Conservation (phyloP, 495 filamentous ascomycete genomes). For the Xylaria venustula region DNA sequence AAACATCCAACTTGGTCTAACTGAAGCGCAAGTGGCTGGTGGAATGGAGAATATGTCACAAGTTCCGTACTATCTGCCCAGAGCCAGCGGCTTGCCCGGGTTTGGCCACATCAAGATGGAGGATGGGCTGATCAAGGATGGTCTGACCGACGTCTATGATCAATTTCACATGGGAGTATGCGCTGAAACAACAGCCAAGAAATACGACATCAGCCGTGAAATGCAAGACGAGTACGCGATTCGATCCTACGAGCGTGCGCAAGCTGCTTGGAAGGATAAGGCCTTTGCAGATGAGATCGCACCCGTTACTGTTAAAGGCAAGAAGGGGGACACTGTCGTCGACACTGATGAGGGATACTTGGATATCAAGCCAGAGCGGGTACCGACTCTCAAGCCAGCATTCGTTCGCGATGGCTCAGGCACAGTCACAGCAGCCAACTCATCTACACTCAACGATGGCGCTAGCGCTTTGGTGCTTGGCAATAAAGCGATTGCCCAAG, state of each 20-base stretch:
- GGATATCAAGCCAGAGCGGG: slow-evolving; percentile 78
- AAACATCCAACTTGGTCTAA: slow-evolving; percentile 86
- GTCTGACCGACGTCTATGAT: slow-evolving; percentile 95
- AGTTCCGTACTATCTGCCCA: slow-evolving; percentile 86
- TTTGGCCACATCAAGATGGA: slow-evolving; percentile 85
- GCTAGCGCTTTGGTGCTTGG: slow-evolving; percentile 87
- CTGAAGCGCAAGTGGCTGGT: slow-evolving; percentile 84
- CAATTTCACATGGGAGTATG: slow-evolving; percentile 97
- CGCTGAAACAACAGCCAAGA: slow-evolving; percentile 93
- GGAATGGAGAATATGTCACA: slow-evolving; percentile 98
- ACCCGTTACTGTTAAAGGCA: slow-evolving; percentile 76
- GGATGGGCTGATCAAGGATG: slow-evolving; percentile 93
- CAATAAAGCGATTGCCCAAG: slow-evolving; percentile 69
- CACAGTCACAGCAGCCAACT: slow-evolving; percentile 92
- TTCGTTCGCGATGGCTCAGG: slow-evolving; percentile 82
- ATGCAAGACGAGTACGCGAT: slow-evolving; percentile 91
- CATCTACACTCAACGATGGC: slow-evolving; percentile 90
- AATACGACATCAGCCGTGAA: slow-evolving; percentile 73
- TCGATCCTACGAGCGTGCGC: slow-evolving; percentile 79
- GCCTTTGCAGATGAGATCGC: slow-evolving; percentile 84
- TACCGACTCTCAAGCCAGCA: slow-evolving; percentile 83
- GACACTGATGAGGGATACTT: slow-evolving; percentile 85
- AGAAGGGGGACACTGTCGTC: slow-evolving; percentile 79
- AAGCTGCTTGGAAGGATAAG: slow-evolving; percentile 80
- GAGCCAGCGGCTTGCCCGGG: slow-evolving; percentile 69